Percentiles rank a stretch among this genome's conserved stretches.
These are phyloP conservation scores for Nadsonia fulvescens DNA, from an alignment of 805 yeast species.

Conservation along the genomic window DNA sequence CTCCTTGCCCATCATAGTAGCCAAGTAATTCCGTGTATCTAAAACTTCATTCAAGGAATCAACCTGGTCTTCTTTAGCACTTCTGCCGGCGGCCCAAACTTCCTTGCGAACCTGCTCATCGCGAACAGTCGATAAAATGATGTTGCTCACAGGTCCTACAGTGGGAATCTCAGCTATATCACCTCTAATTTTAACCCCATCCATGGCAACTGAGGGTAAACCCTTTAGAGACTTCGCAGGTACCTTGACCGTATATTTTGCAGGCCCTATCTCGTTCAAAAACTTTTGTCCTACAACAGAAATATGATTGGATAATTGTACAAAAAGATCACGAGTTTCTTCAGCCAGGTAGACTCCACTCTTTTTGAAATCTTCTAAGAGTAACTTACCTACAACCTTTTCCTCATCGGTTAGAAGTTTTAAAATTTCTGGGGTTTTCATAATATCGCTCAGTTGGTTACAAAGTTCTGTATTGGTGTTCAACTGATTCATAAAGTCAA, in stretches of 20 bases:
- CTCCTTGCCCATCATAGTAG: conserved; percentile 50
- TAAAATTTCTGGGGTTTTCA: conserved; percentile 24
- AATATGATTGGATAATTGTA: conserved; percentile 61
- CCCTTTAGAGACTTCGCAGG: conserved; percentile 15
- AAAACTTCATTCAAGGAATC: conserved; percentile 38
- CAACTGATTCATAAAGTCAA: conserved; percentile 80
- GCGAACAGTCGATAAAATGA: conserved; percentile 41
- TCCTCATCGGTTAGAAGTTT: conserved; percentile 51
- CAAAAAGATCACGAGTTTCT: conserved; percentile 46
- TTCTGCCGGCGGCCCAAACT: conserved; percentile 62
- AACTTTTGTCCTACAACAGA: conserved; percentile 70
- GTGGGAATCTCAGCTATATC: no score
- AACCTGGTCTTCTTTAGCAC: conserved; percentile 47
- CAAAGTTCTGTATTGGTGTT: conserved; percentile 70
- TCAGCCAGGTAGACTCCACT: conserved; percentile 74
- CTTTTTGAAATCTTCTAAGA: conserved; percentile 71
- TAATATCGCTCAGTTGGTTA: conserved; percentile 35
- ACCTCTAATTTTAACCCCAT: conserved; percentile 26
- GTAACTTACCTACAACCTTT: conserved; percentile 57
- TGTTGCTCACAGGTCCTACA: conserved; percentile 45
- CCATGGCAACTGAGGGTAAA: conserved; percentile 12
- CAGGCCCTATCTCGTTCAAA: conserved; percentile 27
- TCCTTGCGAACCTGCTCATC: conserved; percentile 39
- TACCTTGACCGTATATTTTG: conserved; percentile 10
- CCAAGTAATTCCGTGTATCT: conserved; percentile 47